phyloP scores from a whole-genome alignment of 129 eudicot genomes.

The Centella asiatica region DNA sequence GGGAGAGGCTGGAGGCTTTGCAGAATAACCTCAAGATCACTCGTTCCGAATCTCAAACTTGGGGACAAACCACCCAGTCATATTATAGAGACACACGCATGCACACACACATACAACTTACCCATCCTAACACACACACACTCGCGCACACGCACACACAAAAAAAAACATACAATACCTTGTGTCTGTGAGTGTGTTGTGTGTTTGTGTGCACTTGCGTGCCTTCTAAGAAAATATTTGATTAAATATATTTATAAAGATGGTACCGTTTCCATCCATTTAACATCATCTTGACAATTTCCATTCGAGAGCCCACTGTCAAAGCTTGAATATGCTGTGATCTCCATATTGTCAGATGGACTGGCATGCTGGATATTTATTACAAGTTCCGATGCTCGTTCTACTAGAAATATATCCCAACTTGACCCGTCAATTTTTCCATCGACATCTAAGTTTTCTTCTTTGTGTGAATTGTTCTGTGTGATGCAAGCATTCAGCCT shows the following conservation, averaged over 20 bases:
- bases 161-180: too few relatives aligned
- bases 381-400: slow-evolving; percentile 68
- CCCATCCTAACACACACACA: too few relatives aligned
- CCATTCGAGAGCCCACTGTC: slow-evolving; percentile 39
- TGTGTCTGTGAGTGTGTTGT: too few relatives aligned
- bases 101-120: too few relatives aligned
- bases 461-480: slow-evolving; percentile 16
- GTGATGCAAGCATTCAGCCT: slow-evolving; percentile 49
- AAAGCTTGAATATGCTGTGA: slow-evolving; percentile 23
- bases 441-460: slow-evolving; percentile 17
- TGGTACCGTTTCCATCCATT: slow-evolving; percentile 97
- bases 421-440: slow-evolving; percentile 22
- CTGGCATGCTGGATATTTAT: slow-evolving; percentile 50
- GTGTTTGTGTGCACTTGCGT: too few relatives aligned
- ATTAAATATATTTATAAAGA: background rate
- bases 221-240: background rate
- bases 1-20: background rate
- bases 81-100: too few relatives aligned
- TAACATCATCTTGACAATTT: slow-evolving; percentile 67
- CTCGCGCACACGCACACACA: too few relatives aligned
- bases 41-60: background rate
- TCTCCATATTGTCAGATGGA: slow-evolving; percentile 54
- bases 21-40: background rate
- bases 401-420: slow-evolving; percentile 56
- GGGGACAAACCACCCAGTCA: background rate